Conservation (phyloP, 805 yeast species). For the Yamadazyma ubonensis region DNA sequence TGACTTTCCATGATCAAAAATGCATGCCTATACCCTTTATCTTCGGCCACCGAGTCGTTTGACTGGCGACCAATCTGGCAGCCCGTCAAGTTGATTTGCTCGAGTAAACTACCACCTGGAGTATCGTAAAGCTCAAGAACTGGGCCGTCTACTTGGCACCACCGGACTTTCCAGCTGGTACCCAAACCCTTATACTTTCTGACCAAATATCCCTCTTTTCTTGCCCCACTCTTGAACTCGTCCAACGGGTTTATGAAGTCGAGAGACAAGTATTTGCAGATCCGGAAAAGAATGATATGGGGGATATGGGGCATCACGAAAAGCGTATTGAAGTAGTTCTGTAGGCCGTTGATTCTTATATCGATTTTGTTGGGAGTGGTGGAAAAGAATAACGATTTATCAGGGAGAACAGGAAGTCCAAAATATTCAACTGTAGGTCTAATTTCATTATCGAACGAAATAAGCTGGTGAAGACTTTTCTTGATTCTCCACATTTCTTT, state of each 20-base stretch:
- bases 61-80: slow-evolving; percentile 58
- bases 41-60: slow-evolving; percentile 41
- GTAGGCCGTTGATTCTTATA: slow-evolving; percentile 51
- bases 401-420: slow-evolving; percentile 66
- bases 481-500: slow-evolving; percentile 75
- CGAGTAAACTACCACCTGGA: slow-evolving; percentile 55
- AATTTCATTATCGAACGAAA: slow-evolving; percentile 58
- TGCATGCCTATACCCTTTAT: slow-evolving; percentile 57
- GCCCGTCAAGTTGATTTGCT: slow-evolving; percentile 48
- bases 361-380: slow-evolving; percentile 68
- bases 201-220: slow-evolving; percentile 63
- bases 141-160: slow-evolving; percentile 65
- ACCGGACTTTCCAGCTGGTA: slow-evolving; percentile 63
- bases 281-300: slow-evolving; percentile 44
- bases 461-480: slow-evolving; percentile 61
- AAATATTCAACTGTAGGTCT: slow-evolving; percentile 51
- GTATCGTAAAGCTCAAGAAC: slow-evolving; percentile 54
- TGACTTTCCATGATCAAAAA: slow-evolving; percentile 52
- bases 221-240: slow-evolving; percentile 50
- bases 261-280: slow-evolving; percentile 66
- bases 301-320: slow-evolving; percentile 60
- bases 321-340: slow-evolving; percentile 58
- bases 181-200: slow-evolving; percentile 66
- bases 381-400: slow-evolving; percentile 53
- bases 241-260: slow-evolving; percentile 63